Conservation (phyloP, 257 asterid species). For the Nicotiana paniculata region DNA sequence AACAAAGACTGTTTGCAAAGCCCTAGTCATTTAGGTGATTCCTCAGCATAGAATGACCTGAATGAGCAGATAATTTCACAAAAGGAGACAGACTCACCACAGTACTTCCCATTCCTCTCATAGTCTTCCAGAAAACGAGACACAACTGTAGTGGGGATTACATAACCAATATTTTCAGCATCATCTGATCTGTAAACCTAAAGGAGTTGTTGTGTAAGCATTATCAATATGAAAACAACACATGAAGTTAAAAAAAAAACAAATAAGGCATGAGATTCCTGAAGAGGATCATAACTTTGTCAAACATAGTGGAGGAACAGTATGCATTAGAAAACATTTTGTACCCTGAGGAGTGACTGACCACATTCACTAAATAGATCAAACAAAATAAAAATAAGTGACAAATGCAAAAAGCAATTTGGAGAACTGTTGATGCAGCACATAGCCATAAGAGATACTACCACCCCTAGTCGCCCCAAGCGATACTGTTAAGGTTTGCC, state of each 20-base stretch:
- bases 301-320: neutral
- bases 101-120: conserved; percentile 73
- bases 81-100: conserved; percentile 46
- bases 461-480: neutral
- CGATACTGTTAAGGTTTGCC: neutral
- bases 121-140: conserved; percentile 97
- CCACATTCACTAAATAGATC: neutral
- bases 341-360: neutral
- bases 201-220: conserved; percentile 39
- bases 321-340: neutral
- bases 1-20: neutral
- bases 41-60: neutral
- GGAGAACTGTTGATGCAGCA: neutral
- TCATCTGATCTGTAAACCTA: conserved; percentile 98
- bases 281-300: neutral
- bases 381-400: neutral
- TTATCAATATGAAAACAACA: conserved; percentile 11
- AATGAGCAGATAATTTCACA: conserved; percentile 7
- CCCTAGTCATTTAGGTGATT: neutral
- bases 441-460: neutral
- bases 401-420: neutral
- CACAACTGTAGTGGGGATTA: conserved; percentile 86
- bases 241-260: neutral
- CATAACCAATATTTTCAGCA: conserved; percentile 91
- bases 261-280: conserved; percentile 4